Evolutionary conservation across 805 yeast genomes (phyloP).

Genomic region (Monosporozyma aquatica): DNA sequence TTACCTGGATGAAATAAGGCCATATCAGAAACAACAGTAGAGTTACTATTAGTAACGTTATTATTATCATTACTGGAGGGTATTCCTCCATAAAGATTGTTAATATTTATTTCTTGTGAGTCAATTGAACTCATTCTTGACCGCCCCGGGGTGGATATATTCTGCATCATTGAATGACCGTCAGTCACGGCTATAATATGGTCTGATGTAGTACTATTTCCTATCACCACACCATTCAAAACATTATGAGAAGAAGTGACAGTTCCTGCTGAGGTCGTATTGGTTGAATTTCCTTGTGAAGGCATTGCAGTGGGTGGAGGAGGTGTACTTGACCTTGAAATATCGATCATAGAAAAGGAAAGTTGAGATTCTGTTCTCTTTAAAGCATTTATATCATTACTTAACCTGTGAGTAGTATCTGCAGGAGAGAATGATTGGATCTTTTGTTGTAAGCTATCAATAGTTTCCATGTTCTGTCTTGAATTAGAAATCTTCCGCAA

Average conservation of each 20-base stretch:
- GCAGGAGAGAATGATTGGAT: not conserved
- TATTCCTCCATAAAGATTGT: not conserved
- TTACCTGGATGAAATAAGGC: conserved; percentile 72
- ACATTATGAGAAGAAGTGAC: not conserved
- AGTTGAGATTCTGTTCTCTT: conserved; percentile 26
- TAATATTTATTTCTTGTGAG: not conserved
- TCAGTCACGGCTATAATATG: not conserved
- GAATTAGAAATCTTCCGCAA: conserved; percentile 3
- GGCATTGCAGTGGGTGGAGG: conserved; percentile 9
- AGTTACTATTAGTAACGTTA: not conserved
- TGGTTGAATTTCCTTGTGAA: not conserved
- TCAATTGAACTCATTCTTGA: not conserved
- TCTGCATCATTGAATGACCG: not conserved
- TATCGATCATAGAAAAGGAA: conserved; percentile 22
- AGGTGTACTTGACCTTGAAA: conserved; percentile 26
- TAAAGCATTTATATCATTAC: conserved; percentile 9
- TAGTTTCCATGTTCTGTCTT: conserved; percentile 1
- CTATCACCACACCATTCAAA: not conserved
- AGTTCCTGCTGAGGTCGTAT: not conserved
- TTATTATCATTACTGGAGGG: not conserved
- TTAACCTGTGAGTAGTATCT: conserved; percentile 3
- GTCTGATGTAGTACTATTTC: not conserved
- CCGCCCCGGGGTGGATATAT: conserved; percentile 4
- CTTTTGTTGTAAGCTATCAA: conserved; percentile 3
- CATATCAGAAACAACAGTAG: conserved; percentile 29